Conservation (phyloP, 345 rosid species). For the Jatropha curcas region DNA sequence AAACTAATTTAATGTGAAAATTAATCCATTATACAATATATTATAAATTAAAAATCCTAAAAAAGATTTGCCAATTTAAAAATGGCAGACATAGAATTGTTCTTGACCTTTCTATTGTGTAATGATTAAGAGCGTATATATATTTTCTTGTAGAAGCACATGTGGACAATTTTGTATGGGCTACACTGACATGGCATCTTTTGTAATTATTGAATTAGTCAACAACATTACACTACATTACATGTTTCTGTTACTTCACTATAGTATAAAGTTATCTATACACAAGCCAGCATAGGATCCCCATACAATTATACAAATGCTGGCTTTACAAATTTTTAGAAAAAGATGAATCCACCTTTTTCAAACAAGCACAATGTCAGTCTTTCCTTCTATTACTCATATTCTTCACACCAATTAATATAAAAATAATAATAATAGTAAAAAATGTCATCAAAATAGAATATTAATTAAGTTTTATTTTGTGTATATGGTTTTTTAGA, state of each 20-base stretch:
- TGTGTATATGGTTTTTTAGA: too few species aligned
- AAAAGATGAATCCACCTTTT: background rate
- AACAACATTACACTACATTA: background rate
- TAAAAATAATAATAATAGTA: too few species aligned
- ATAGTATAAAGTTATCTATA: too few species aligned
- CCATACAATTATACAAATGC: too few species aligned
- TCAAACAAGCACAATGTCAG: background rate
- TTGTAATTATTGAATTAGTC: background rate
- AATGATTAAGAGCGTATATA: background rate
- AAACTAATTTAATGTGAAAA: too few species aligned
- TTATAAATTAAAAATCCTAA: too few species aligned
- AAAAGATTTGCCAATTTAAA: too few species aligned
- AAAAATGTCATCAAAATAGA: too few species aligned
- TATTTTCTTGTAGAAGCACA: background rate
- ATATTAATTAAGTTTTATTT: too few species aligned
- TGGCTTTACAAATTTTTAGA: background rate
- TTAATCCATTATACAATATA: too few species aligned
- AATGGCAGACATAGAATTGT: background rate
- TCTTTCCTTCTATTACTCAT: background rate
- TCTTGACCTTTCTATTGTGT: background rate
- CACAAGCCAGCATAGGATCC: background rate
- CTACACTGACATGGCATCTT: background rate
- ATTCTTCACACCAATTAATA: too few species aligned
- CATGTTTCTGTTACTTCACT: background rate
- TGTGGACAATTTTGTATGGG: slow-evolving; percentile 1